phyloP scores from a whole-genome alignment of 1,284 basidiomycete genomes.

The Boletellus deceptivus region DNA sequence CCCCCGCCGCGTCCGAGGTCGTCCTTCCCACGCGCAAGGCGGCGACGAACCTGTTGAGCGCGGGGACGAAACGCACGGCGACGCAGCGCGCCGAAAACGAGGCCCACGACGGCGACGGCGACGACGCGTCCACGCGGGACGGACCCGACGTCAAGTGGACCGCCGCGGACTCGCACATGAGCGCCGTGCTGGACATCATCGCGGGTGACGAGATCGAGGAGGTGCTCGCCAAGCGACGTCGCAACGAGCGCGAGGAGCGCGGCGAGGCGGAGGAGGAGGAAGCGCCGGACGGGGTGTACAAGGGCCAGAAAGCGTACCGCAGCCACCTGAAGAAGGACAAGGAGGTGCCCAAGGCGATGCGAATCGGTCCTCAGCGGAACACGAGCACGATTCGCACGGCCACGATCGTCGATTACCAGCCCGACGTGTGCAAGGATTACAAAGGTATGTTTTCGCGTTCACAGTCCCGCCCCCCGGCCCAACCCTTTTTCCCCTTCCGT shows the following conservation, averaged over 20 bases:
- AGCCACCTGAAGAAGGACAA: slow-evolving; percentile 80
- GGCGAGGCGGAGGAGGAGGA: slow-evolving; percentile 60
- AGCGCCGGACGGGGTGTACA: slow-evolving; percentile 86
- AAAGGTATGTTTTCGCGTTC: slow-evolving; percentile 60
- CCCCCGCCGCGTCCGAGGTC: slow-evolving; percentile 67
- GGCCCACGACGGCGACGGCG: slow-evolving; percentile 41
- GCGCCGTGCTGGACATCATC: slow-evolving; percentile 68
- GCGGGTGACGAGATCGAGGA: slow-evolving; percentile 79
- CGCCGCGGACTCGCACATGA: slow-evolving; percentile 63
- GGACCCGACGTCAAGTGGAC: slow-evolving; percentile 82
- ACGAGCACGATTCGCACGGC: slow-evolving; percentile 90
- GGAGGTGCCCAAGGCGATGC: slow-evolving; percentile 85
- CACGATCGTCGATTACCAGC: slow-evolving; percentile 97
- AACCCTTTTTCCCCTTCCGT: slow-evolving; percentile 23
- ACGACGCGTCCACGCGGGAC: slow-evolving; percentile 47
- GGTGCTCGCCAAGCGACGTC: slow-evolving; percentile 61
- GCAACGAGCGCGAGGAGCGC: slow-evolving; percentile 47
- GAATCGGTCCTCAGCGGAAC: slow-evolving; percentile 81
- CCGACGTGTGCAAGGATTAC: slow-evolving; percentile 99
- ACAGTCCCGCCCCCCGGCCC: too few species aligned
- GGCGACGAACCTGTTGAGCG: slow-evolving; percentile 69
- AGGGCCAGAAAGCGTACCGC: slow-evolving; percentile 80
- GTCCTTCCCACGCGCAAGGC: slow-evolving; percentile 72
- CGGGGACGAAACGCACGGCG: slow-evolving; percentile 78
- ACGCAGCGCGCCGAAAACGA: slow-evolving; percentile 53